Base-by-base conservation (phyloP, 2,329 filamentous ascomycete species). In the Dactylellina cionopaga region DNA sequence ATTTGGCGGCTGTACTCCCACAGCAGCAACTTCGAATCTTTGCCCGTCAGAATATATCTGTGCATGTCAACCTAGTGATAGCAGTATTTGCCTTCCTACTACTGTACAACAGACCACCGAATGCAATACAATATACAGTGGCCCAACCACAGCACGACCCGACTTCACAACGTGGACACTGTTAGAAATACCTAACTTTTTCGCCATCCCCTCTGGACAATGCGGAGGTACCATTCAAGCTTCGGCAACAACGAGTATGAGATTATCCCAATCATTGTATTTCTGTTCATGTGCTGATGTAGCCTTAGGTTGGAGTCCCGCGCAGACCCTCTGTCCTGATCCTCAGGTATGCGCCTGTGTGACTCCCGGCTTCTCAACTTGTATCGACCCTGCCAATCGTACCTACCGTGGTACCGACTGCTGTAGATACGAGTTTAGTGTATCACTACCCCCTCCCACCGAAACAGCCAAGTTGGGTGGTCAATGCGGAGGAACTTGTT, bases 1-100 rank as follows among this genome's bases (percentile, higher is more conserved):
- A 19, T 62, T 41, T 15, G 47, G 39, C 9, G 3, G 6, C 1
- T 70, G 65, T 15, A 41, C 25, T 5, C 5, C 41, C 24, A 25
- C 27, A 10, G 65, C 24, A 10, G 13, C 46, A 13, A 62, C 55
- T 1, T 31, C 37, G n/a, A 70, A 55, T 19, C 37, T 62, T 9
- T 70, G 65, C 13, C 65, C 65, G 5, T 47, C 41, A 3, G 47
- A 51, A 31, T 49, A 31, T 25, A 1, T 33, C 15, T 70, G 65
- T 29, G 56, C 47, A 2, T 70, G 65, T 24, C 65, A 70, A 37
- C 11, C 43, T 10, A 49, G 19, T 7, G 35, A 17, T 11, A 55
- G 29, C n/a, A 70, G 65, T n/a, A 70, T 62, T 1, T 70, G 65
- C 24, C 15, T 70, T n/a, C 52, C 65, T 17, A 70, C 47, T n/a